These are phyloP conservation scores for Monosporascus sp. DNA, from an alignment of 2,329 filamentous ascomycete genomes.

Conservation along the genomic window DNA sequence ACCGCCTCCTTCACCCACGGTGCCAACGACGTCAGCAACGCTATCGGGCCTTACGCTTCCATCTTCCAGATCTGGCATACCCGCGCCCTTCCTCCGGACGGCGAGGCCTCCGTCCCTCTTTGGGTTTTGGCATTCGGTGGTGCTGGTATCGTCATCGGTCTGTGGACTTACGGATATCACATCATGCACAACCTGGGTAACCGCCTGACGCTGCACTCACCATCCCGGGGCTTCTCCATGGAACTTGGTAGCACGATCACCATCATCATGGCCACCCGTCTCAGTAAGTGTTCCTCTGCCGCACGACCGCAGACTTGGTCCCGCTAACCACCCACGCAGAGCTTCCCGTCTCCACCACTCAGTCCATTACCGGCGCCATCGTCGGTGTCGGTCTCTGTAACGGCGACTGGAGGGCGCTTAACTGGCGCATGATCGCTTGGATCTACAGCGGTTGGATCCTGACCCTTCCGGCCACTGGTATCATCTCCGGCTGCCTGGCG, in stretches of 20 bases:
- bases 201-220: conserved; percentile 58
- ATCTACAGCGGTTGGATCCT: conserved; percentile 57
- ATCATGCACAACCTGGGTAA: conserved; percentile 61
- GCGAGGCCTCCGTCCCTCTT: conserved; percentile 46
- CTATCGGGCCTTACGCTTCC: conserved; percentile 57
- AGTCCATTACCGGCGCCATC: conserved; percentile 59
- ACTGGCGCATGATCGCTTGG: conserved; percentile 58
- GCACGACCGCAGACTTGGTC: background rate
- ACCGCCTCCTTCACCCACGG: conserved; percentile 62
- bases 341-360: conserved; percentile 59
- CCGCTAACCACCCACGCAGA: conserved; percentile 22
- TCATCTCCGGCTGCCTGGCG: conserved; percentile 56
- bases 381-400: conserved; percentile 59
- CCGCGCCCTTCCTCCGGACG: conserved; percentile 33
- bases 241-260: conserved; percentile 58
- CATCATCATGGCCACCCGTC: conserved; percentile 58
- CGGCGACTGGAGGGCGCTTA: conserved; percentile 52
- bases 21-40: conserved; percentile 61
- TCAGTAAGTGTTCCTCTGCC: conserved; percentile 31
- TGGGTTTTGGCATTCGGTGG: conserved; percentile 57
- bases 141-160: conserved; percentile 46
- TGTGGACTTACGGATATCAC: conserved; percentile 59
- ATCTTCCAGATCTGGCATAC: conserved; percentile 56
- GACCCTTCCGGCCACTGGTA: conserved; percentile 51
- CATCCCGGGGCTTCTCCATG: conserved; percentile 54